Conservation (phyloP, 495 filamentous ascomycete genomes). For the Bacidia gigantensis region DNA sequence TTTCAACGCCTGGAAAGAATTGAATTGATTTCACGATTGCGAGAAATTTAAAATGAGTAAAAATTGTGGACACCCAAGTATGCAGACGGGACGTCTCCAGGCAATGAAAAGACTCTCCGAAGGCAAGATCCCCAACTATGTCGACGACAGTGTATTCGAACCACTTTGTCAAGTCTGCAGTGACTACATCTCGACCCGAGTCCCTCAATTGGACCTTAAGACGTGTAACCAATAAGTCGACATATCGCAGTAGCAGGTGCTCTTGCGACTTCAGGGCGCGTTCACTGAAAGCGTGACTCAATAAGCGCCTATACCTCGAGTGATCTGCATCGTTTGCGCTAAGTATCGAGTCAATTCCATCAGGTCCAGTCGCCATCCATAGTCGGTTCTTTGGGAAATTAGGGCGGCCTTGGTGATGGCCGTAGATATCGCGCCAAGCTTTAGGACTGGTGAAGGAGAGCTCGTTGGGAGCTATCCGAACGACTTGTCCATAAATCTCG, state of each 20-base stretch:
- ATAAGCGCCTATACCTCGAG: conserved; percentile 28
- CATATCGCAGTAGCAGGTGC: conserved; percentile 28
- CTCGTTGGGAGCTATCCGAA: conserved; percentile 41
- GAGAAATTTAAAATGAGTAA: conserved; percentile 18
- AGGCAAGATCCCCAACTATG: conserved; percentile 20
- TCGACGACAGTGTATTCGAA: conserved; percentile 21
- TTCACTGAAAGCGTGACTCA: conserved; percentile 38
- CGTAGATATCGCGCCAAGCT: conserved; percentile 48
- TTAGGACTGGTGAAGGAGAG: conserved; percentile 34
- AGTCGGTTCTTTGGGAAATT: conserved; percentile 26
- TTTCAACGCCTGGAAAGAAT: conserved; percentile 8
- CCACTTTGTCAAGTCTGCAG: conserved; percentile 18
- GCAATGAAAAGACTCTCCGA: conserved; percentile 25
- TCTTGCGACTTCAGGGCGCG: conserved; percentile 37
- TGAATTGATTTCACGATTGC: conserved; percentile 11
- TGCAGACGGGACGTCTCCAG: conserved; percentile 20
- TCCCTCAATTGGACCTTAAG: neutral
- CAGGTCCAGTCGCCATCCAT: conserved; percentile 20
- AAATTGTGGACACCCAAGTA: conserved; percentile 26
- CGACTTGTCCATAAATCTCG: conserved; percentile 37
- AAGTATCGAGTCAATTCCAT: conserved; percentile 21
- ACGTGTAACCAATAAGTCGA: conserved; percentile 24
- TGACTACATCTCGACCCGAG: neutral
- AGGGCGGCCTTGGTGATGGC: conserved; percentile 27
- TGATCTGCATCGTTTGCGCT: conserved; percentile 33